Conservation (phyloP, 805 yeast species). For the Wickerhamomyces xylosicus region DNA sequence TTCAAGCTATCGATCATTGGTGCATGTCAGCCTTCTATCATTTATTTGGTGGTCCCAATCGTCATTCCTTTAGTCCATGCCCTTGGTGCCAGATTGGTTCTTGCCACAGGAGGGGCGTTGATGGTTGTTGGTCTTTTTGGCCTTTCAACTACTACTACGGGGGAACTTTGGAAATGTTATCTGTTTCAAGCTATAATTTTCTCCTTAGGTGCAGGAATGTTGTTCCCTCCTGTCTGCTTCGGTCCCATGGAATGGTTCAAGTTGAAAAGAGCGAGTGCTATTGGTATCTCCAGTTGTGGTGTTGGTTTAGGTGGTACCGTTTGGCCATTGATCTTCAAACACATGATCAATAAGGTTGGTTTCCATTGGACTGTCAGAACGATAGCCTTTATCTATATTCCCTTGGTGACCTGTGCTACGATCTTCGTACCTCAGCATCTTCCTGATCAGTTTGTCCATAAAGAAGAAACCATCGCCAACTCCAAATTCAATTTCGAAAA, state of each 20-base stretch:
- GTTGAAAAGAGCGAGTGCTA: constrained; percentile 44
- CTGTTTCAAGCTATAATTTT: constrained; percentile 16
- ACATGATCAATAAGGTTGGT: constrained; percentile 9
- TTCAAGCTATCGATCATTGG: constrained; percentile 15
- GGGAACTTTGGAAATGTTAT: constrained; percentile 17
- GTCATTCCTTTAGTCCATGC: constrained; percentile 12
- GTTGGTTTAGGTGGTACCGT: constrained; percentile 44
- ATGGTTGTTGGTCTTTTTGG: constrained; percentile 12
- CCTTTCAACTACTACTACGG: constrained; percentile 8
- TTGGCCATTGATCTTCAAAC: constrained; percentile 19
- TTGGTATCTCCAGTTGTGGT: constrained; percentile 37
- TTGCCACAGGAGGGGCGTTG: constrained; percentile 7
- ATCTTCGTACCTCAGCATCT: constrained; percentile 11
- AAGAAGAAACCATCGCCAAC: constrained; percentile 10
- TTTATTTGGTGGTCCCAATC: constrained; percentile 11
- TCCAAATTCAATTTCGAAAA: constrained; percentile 8
- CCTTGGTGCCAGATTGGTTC: constrained; percentile 10
- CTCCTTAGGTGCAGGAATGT: constrained; percentile 26
- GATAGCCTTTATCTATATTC: constrained; percentile 14
- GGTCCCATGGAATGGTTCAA: constrained; percentile 64
- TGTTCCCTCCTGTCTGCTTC: constrained; percentile 47
- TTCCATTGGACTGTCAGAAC: constrained; percentile 13
- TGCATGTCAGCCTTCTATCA: constrained; percentile 15
- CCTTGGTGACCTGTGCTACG: constrained; percentile 9
- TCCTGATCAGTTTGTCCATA: constrained; percentile 6